Evolutionary conservation across 1,284 basidiomycete genomes (phyloP).

Genomic region (Cryptococcus sp.): DNA sequence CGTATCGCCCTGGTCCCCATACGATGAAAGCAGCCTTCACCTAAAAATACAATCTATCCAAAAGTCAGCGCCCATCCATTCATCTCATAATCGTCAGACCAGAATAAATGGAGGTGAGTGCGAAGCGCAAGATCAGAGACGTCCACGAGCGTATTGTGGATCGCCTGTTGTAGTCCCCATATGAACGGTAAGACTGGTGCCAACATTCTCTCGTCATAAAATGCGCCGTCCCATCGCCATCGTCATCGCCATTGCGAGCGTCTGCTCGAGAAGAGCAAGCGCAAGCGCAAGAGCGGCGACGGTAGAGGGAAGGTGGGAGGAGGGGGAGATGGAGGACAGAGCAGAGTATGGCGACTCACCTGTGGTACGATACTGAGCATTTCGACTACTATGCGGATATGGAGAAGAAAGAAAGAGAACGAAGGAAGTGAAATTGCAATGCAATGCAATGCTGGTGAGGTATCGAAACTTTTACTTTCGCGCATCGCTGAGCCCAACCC

Average conservation of each 20-base stretch:
- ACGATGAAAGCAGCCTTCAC: too few relatives aligned
- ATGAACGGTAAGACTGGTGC: slow-evolving; percentile 47
- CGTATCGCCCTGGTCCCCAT: too few relatives aligned
- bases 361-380: neutral
- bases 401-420: neutral
- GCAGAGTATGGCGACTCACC: neutral
- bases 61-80: too few relatives aligned
- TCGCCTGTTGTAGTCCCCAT: slow-evolving; percentile 32
- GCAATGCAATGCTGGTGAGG: slow-evolving; percentile 5
- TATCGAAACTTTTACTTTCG: neutral
- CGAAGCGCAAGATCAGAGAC: slow-evolving; percentile 24
- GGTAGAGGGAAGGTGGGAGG: neutral
- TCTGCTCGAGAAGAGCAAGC: neutral
- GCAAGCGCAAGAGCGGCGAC: neutral
- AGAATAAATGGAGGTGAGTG: too few relatives aligned
- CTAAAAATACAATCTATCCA: too few relatives aligned
- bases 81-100: too few relatives aligned
- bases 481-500: too few relatives aligned
- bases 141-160: slow-evolving; percentile 38
- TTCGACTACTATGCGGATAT: neutral
- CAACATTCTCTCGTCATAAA: slow-evolving; percentile 44
- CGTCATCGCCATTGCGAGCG: neutral
- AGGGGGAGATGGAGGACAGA: neutral
- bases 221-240: slow-evolving; percentile 1
- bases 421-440: neutral